A percentile compares a stretch with the other conserved stretches of the same genome.
Evolutionary conservation across 805 yeast species (phyloP).

Genomic region (Kodamaea kakaduensis): DNA sequence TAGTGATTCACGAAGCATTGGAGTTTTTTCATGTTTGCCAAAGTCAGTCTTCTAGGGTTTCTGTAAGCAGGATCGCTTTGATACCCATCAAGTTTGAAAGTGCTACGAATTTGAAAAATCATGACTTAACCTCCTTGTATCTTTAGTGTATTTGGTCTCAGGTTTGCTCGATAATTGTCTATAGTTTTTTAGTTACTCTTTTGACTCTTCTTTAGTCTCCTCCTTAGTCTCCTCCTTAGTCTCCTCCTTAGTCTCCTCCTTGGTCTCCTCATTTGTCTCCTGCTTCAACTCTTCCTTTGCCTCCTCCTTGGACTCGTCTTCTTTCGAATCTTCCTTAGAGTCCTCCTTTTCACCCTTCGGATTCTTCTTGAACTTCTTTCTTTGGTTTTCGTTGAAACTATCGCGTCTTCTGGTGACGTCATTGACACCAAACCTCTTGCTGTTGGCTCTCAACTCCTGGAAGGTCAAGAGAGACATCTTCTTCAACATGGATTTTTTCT

Average conservation of each 20-base stretch:
- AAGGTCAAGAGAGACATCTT: conserved; percentile 44
- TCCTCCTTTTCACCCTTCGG: conserved; percentile 14
- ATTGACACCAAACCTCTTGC: conserved; percentile 44
- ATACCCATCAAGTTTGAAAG: no score
- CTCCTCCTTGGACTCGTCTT: conserved; percentile 10
- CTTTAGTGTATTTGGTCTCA: no score
- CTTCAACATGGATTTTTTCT: conserved; percentile 38
- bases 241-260: conserved; percentile 6
- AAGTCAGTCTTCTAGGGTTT: no score
- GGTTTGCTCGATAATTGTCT: no score
- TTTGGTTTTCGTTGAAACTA: conserved; percentile 37
- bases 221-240: conserved; percentile 7
- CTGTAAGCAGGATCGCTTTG: no score
- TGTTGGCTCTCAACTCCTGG: conserved; percentile 43
- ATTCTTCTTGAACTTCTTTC: conserved; percentile 23
- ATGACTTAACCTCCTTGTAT: no score
- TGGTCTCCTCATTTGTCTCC: conserved; percentile 8
- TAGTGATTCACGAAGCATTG: no score
- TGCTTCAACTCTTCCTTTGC: conserved; percentile 6
- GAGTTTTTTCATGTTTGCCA: no score
- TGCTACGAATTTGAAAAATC: no score
- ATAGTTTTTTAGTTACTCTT: no score
- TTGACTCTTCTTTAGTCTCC: not conserved
- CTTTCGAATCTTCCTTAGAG: conserved; percentile 10
- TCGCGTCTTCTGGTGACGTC: conserved; percentile 46